These are phyloP conservation scores for Dichotomocladium elegans DNA, from an alignment of 371 early-diverging fungal genomes.

Conservation along the genomic window DNA sequence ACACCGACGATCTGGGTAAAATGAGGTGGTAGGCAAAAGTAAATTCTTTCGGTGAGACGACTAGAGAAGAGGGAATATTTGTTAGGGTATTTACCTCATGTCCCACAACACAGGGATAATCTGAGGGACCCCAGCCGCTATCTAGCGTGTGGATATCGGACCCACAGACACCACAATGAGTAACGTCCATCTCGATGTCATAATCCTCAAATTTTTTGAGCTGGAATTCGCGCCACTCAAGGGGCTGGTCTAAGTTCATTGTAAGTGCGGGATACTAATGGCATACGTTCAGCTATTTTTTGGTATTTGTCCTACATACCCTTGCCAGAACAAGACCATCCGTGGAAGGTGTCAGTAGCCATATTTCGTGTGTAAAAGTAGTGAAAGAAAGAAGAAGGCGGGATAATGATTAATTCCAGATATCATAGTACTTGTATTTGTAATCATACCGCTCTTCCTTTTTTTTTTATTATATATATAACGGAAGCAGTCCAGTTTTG, in stretches of 20 bases:
- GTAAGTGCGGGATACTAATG: too few relatives aligned
- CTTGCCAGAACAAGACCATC: constrained; percentile 24
- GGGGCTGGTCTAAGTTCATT: constrained; percentile 10
- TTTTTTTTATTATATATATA: too few relatives aligned
- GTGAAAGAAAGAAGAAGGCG: background rate
- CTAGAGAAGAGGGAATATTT: background rate
- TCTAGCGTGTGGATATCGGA: constrained; percentile 59
- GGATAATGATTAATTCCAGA: too few relatives aligned
- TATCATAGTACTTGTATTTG: too few relatives aligned
- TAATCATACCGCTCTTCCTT: too few relatives aligned
- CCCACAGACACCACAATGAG: constrained; percentile 48
- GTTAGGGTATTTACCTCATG: constrained; percentile 30
- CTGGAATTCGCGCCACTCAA: constrained; percentile 13
- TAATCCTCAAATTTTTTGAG: constrained; percentile 35
- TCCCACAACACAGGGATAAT: constrained; percentile 61
- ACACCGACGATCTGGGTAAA: constrained; percentile 47
- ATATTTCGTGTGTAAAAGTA: background rate
- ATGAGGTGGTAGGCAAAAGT: background rate
- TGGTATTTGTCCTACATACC: constrained; percentile 5
- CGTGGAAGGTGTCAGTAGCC: constrained; percentile 19
- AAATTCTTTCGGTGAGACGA: background rate
- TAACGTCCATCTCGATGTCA: constrained; percentile 57
- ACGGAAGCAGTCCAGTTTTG: too few relatives aligned
- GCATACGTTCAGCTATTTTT: background rate
- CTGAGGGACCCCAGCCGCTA: constrained; percentile 62